phyloP scores from a whole-genome alignment of 2,329 filamentous ascomycete genomes.

The Orbilia quercus region DNA sequence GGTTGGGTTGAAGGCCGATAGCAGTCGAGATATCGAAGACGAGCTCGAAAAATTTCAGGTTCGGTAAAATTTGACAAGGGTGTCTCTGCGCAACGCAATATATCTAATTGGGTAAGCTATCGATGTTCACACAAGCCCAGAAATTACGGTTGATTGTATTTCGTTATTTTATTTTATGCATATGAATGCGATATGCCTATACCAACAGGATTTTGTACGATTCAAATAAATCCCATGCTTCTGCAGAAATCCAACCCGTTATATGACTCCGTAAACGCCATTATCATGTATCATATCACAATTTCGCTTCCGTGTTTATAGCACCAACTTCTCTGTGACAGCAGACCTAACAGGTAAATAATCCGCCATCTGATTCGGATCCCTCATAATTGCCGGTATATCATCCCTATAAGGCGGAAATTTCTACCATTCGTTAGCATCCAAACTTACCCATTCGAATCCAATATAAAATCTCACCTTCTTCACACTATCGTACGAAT shows the following conservation, averaged over 20 bases:
- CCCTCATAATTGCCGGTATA: conserved; percentile 78
- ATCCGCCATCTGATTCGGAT: conserved; percentile 79
- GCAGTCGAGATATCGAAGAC: conserved; percentile 4
- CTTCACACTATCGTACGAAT: conserved; percentile 79
- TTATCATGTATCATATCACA: background rate
- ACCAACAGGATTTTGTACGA: background rate
- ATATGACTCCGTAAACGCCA: conserved; percentile 32
- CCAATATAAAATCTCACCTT: conserved; percentile 67
- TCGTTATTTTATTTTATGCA: background rate
- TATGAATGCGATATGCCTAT: background rate
- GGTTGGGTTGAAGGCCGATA: background rate
- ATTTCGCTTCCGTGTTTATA: conserved; percentile 20
- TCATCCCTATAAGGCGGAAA: conserved; percentile 74
- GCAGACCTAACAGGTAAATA: conserved; percentile 78
- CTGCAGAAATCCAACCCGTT: background rate
- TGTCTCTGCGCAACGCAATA: conserved; percentile 27
- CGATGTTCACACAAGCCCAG: background rate
- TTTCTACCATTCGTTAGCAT: conserved; percentile 62
- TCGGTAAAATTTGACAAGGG: conserved; percentile 27
- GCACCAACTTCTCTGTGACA: conserved; percentile 69
- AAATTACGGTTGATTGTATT: no score
- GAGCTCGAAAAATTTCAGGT: conserved; percentile 46
- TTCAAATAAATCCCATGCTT: background rate
- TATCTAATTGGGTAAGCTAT: background rate
- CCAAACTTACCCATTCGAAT: no score